Evolutionary conservation across 805 yeast species (phyloP).

Genomic region (Nakazawaea molendinolei): DNA sequence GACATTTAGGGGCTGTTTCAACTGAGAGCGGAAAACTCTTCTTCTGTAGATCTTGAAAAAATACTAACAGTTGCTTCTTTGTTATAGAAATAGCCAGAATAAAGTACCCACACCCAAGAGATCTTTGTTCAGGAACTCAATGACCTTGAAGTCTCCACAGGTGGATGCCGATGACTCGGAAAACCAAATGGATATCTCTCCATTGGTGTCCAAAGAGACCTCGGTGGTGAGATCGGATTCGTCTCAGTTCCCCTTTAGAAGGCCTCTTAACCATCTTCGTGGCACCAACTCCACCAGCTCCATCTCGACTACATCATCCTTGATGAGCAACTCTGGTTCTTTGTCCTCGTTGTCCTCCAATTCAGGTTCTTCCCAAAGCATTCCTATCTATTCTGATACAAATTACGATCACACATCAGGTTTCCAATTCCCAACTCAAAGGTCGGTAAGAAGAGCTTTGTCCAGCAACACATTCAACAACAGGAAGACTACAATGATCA

Average conservation of each 20-base stretch:
- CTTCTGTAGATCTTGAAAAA: no score
- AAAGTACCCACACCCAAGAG: conserved; percentile 16
- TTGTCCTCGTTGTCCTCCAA: conserved; percentile 1
- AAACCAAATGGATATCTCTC: conserved; percentile 24
- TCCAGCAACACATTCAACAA: conserved; percentile 8
- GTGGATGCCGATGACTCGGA: conserved; percentile 13
- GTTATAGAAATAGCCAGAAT: conserved; percentile 14
- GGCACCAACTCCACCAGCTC: no score
- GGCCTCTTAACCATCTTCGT: conserved; percentile 2
- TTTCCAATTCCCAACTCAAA: conserved; percentile 1
- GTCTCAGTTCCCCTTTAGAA: conserved; percentile 7
- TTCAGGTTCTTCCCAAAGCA: not conserved
- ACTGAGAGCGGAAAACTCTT: no score
- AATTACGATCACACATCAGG: no score
- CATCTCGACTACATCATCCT: conserved; percentile 4
- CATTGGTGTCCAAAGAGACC: conserved; percentile 12
- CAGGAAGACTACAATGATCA: conserved; percentile 10
- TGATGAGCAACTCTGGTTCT: not conserved
- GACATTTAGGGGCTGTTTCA: no score
- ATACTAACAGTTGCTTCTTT: no score
- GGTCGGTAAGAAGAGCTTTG: conserved; percentile 7
- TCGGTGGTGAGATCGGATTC: not conserved
- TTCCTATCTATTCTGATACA: not conserved
- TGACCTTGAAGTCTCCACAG: not conserved
- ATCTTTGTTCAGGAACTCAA: conserved; percentile 11